Conservation (phyloP, 2,329 filamentous ascomycete species). For the Fusarium sp. region DNA sequence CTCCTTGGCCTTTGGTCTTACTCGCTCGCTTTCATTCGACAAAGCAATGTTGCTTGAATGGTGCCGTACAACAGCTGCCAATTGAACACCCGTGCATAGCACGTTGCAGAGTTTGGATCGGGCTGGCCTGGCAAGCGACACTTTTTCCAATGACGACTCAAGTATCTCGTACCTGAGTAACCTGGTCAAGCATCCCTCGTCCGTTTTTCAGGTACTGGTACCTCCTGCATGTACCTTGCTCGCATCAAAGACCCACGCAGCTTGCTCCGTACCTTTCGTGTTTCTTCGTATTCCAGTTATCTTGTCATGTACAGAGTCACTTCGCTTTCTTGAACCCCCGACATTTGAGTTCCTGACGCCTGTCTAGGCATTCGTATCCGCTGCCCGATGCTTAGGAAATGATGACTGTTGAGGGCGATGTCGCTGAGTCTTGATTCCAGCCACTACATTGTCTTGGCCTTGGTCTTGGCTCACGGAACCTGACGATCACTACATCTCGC, state of each 20-base stretch:
- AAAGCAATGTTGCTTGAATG: constrained; percentile 33
- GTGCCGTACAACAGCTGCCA: constrained; percentile 13
- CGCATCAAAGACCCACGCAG: constrained; percentile 36
- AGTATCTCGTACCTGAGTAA: constrained; percentile 19
- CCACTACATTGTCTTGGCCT: neutral
- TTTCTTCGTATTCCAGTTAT: constrained; percentile 43
- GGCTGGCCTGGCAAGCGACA: constrained; percentile 12
- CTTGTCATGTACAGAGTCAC: constrained; percentile 27
- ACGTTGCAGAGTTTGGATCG: constrained; percentile 26
- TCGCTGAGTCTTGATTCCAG: constrained; percentile 3
- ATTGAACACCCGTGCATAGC: constrained; percentile 7
- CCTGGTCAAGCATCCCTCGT: constrained; percentile 28
- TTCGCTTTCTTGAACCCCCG: constrained; percentile 19
- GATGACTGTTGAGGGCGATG: constrained; percentile 15
- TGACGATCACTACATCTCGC: constrained; percentile 21
- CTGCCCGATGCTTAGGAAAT: constrained; percentile 22
- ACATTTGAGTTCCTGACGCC: constrained; percentile 27
- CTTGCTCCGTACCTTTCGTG: constrained; percentile 43
- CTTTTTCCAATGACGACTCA: neutral
- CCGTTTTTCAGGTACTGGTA: constrained; percentile 41
- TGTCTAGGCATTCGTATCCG: constrained; percentile 34
- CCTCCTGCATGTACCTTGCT: constrained; percentile 12
- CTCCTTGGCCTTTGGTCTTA: neutral
- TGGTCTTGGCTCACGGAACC: constrained; percentile 23
- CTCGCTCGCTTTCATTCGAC: neutral